Evolutionary conservation across 1,139 yeast species (phyloP), one percentile per base, ranked within the genome.

Genomic region (Suhomyces chickasaworum): DNA sequence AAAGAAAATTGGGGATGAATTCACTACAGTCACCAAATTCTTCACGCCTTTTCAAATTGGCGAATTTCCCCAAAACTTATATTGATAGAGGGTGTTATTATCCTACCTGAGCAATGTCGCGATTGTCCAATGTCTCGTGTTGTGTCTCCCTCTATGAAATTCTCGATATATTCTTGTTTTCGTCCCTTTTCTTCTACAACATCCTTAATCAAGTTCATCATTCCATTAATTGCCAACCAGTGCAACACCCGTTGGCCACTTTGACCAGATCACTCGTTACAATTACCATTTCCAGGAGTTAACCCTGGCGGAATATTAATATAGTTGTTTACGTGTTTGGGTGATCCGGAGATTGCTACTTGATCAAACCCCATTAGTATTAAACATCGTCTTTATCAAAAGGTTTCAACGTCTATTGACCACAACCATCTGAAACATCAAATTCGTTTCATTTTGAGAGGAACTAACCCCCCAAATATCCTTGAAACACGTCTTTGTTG

Each of bases 331-430:
- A 12, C 34, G 41, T 33, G 45, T 42, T 37, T 23, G 37, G 45
- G 45, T 42, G 45, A 32, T 27, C 27, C 34, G 33, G 41, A 30
- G 45, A 31, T 42, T 42, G 45, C 45, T 42, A 42, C 44, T 35
- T 42, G 41, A 42, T 32, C 34, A 22, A 31, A 31, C 25, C n/a
- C 29, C 36, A 13, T 7, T n/a, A 20, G n/a, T 21, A 9, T 25
- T n/a, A 17, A 21, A 12, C 41, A 13, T 21, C 30, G 3, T 15
- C 32, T 37, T 25, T 25, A 7, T 25, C 18, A 23, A 37, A 17
- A 23, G 31, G 7, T 10, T 23, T 17, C 13, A 13, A 10, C 10
- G 23, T 17, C 22, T 32, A n/a, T 32, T 13, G 16, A 20, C 21
- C 10, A 10, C 23, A 16, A 9, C 21, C 23, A 16, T 20, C 15